These are phyloP conservation scores for Hirsutella thompsonii DNA, from an alignment of 2,329 filamentous ascomycete species.

Conservation along the genomic window DNA sequence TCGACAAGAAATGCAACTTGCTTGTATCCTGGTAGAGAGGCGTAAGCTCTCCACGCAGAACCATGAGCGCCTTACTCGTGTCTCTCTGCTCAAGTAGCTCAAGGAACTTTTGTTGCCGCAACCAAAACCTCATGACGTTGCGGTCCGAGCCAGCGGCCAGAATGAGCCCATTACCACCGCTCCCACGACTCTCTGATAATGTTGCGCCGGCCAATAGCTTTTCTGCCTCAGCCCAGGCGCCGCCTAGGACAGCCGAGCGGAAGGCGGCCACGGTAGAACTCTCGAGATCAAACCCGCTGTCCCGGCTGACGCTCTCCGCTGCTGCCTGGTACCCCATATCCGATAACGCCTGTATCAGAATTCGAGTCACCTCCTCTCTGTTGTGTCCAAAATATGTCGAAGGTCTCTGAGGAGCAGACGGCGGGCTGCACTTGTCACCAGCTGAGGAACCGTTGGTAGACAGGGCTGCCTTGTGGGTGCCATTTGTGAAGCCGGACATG, in stretches of 20 bases:
- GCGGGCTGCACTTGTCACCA: conserved; percentile 11
- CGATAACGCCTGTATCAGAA: conserved; percentile 79
- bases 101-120: conserved; percentile 89
- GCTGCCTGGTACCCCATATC: conserved; percentile 79
- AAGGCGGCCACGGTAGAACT: conserved; percentile 79
- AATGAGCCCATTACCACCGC: conserved; percentile 47
- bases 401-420: conserved; percentile 6
- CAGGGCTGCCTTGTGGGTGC: conserved; percentile 29
- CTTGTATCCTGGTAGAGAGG: conserved; percentile 69
- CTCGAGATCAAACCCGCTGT: conserved; percentile 83
- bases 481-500: conserved; percentile 26
- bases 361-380: conserved; percentile 82
- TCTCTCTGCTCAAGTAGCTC: conserved; percentile 74
- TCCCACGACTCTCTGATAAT: conserved; percentile 18
- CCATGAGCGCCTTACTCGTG: conserved; percentile 58
- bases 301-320: conserved; percentile 59
- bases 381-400: conserved; percentile 67
- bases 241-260: conserved; percentile 63
- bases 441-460: conserved; percentile 42
- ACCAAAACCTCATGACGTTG: conserved; percentile 71
- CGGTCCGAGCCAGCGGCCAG: conserved; percentile 64
- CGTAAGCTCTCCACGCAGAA: conserved; percentile 80
- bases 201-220: conserved; percentile 52
- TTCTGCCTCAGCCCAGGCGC: conserved; percentile 80
- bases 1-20: conserved; percentile 72